phyloP scores from a whole-genome alignment of 2,329 filamentous ascomycete genomes.

The Colletotrichum gigasporum region DNA sequence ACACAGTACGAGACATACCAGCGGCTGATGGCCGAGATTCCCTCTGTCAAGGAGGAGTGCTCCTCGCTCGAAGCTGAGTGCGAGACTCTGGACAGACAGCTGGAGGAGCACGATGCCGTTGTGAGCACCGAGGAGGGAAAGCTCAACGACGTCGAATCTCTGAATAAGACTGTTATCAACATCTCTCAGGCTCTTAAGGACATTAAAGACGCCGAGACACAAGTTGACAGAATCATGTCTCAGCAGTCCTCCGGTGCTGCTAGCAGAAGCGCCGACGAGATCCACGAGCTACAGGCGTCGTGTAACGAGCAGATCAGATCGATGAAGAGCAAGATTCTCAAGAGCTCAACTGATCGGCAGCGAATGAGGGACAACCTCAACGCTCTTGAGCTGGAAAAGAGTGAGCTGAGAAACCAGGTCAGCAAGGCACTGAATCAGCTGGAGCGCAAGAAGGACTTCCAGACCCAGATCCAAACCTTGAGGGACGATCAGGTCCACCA shows the following conservation, averaged over 20 bases:
- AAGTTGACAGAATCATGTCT: constrained; percentile 78
- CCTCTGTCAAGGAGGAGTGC: constrained; percentile 71
- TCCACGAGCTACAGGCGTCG: constrained; percentile 78
- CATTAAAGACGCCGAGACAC: constrained; percentile 73
- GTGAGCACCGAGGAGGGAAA: constrained; percentile 72
- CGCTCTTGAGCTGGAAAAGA: constrained; percentile 78
- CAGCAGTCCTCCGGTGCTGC: constrained; percentile 77
- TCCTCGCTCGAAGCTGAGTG: constrained; percentile 69
- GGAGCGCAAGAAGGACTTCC: constrained; percentile 80
- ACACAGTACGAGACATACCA: constrained; percentile 79
- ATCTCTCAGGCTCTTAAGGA: constrained; percentile 80
- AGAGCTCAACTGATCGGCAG: constrained; percentile 76
- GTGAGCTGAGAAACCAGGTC: constrained; percentile 79
- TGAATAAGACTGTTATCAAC: constrained; percentile 78
- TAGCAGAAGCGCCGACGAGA: constrained; percentile 80
- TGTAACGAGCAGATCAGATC: constrained; percentile 74
- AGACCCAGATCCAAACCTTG: constrained; percentile 76
- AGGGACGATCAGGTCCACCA: constrained; percentile 75
- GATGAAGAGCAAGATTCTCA: constrained; percentile 70
- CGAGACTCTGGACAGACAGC: constrained; percentile 64
- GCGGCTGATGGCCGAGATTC: constrained; percentile 77
- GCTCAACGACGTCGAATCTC: constrained; percentile 77
- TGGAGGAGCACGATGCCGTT: constrained; percentile 74
- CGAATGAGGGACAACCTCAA: constrained; percentile 74
- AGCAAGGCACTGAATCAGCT: constrained; percentile 76